phyloP scores from a whole-genome alignment of 139 green algal species.

The Chlorella sp. region DNA sequence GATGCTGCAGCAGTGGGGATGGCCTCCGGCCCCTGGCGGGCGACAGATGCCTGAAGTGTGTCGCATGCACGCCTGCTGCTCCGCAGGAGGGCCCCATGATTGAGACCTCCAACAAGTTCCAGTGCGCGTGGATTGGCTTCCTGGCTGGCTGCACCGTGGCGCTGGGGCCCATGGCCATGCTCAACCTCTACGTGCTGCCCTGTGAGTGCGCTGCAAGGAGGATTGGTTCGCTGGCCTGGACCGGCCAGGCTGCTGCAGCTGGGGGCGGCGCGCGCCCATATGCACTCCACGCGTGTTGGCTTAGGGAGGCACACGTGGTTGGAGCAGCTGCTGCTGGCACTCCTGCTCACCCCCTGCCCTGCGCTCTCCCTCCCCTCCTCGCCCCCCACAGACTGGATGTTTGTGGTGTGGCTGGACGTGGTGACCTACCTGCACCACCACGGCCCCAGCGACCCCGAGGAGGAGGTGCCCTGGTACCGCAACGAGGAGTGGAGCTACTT shows the following conservation, averaged over 20 bases:
- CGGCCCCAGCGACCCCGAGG: conserved; percentile 70
- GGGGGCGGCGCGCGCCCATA: too few species aligned
- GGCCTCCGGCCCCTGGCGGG: too few species aligned
- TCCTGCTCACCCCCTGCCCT: neutral
- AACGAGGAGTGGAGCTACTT: conserved; percentile 94
- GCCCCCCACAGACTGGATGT: conserved; percentile 67
- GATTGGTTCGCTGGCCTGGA: too few species aligned
- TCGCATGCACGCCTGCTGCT: too few species aligned
- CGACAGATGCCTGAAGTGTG: too few species aligned
- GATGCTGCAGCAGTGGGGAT: too few species aligned
- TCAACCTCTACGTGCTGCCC: conserved; percentile 94
- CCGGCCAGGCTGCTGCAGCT: too few species aligned
- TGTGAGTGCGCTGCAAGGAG: too few species aligned
- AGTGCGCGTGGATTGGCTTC: conserved; percentile 83
- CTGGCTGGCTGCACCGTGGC: conserved; percentile 76
- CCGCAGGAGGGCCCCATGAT: conserved; percentile 28
- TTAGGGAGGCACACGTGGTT: too few species aligned
- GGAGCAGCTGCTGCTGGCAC: neutral
- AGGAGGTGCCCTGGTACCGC: conserved; percentile 91
- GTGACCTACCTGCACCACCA: conserved; percentile 99
- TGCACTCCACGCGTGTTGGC: too few species aligned
- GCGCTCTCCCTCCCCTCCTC: too few species aligned
- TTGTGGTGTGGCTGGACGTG: conserved; percentile 94
- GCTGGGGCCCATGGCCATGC: conserved; percentile 80
- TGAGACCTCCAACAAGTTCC: conserved; percentile 84